A percentile compares a stretch with the other conserved stretches of the same genome.
Conservation (phyloP, 352 stramenopile genomes). For the Globisporangium viniferum region DNA sequence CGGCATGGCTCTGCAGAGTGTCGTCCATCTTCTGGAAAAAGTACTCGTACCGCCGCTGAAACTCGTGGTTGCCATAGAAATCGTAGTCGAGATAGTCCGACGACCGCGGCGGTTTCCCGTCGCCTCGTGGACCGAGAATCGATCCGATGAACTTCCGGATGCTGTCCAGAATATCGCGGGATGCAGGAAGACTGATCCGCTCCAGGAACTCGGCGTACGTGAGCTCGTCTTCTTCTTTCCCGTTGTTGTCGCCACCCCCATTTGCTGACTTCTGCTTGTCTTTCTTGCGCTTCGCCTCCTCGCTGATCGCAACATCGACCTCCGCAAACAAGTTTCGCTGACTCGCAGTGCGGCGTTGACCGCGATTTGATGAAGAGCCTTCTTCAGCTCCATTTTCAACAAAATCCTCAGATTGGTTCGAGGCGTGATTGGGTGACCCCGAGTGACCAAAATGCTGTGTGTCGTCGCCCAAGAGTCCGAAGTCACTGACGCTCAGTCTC, state of each 20-base stretch:
- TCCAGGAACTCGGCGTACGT: slow-evolving; percentile 81
- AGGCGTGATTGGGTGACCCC: not conserved
- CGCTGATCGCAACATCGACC: slow-evolving; percentile 31
- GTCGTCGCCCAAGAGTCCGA: slow-evolving; percentile 58
- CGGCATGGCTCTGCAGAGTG: slow-evolving; percentile 43
- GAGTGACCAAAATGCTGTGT: not conserved
- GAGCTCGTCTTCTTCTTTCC: slow-evolving; percentile 40
- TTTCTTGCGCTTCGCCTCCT: slow-evolving; percentile 30
- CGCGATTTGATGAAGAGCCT: slow-evolving; percentile 12
- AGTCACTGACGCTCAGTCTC: slow-evolving; percentile 70
- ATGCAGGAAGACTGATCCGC: slow-evolving; percentile 64
- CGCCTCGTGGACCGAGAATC: slow-evolving; percentile 70
- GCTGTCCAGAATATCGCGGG: slow-evolving; percentile 64
- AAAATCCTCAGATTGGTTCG: slow-evolving; percentile 16
- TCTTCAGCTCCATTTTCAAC: slow-evolving; percentile 7
- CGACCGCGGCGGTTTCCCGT: slow-evolving; percentile 60
- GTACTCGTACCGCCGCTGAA: slow-evolving; percentile 53
- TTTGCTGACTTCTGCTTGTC: slow-evolving; percentile 19
- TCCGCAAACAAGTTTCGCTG: slow-evolving; percentile 61
- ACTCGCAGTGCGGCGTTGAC: slow-evolving; percentile 17
- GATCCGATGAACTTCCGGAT: slow-evolving; percentile 78
- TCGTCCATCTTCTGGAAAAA: slow-evolving; percentile 81
- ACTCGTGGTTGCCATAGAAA: slow-evolving; percentile 75
- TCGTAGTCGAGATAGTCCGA: slow-evolving; percentile 78
- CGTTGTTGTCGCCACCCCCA: slow-evolving; percentile 15